Evolutionary conservation across 805 yeast species (phyloP), one percentile per base, ranked within the genome.

Genomic region (Debaryomyces tyrocola): DNA sequence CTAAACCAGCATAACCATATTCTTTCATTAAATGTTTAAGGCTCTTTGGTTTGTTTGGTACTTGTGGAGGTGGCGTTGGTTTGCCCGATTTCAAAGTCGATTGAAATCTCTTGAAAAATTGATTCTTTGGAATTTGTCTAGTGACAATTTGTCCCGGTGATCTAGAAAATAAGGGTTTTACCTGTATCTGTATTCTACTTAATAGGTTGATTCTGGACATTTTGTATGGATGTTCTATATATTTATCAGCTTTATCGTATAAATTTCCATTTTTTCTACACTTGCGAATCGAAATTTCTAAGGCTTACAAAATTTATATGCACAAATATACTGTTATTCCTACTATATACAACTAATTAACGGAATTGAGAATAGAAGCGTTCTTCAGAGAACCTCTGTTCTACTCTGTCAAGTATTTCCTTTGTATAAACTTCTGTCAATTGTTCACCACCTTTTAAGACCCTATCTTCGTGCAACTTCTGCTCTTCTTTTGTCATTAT

Each of bases 1-100:
- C 96, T 11, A 92, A 69, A 0, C 96, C 97, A 14, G 95, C 81
- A 71, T 86, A 90, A 0, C 99, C 99, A 64, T 94, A 94, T 60
- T 87, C 85, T 60, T 87, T 84, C 58, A 87, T 77, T 51, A 94
- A 73, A 9, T 79, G 84, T 63, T 82, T 88, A 31, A 80, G 64
- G 11, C 83, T 83, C 1, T 69, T 63, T 15, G 75, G 67, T 43
- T 73, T 69, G 50, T 59, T 66, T 2, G 56, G 37, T 11, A 15
- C 34, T 35, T 50, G 52, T 31, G 50, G 40, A 20, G 41, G 36
- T 28, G 34, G 42, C n/a, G 17, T 28, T 4, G 20, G 34, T n/a
- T 12, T n/a, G 17, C 34, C 14, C 14, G 34, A 14, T 28, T 39
- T 28, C 34, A 28, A 27, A 9, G 57, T 53, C 15, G 62, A 51